phyloP scores from a whole-genome alignment of 2,329 filamentous ascomycete species.

The Trichoderma arundinaceum region DNA sequence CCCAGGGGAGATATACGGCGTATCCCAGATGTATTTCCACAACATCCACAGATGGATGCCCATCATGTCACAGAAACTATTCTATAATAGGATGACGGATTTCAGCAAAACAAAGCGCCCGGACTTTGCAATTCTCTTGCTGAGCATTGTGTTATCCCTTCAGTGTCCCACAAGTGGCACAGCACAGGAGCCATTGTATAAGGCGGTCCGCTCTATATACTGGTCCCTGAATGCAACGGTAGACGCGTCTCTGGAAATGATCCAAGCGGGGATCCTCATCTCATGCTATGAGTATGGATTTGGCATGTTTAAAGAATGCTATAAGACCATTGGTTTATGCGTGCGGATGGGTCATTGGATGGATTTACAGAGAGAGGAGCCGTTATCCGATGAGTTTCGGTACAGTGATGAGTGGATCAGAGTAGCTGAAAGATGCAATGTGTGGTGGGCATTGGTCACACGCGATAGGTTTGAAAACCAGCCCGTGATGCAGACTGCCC shows the following conservation, averaged over 20 bases:
- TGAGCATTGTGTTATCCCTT: slow-evolving; percentile 17
- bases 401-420: slow-evolving; percentile 19
- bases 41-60: slow-evolving; percentile 30
- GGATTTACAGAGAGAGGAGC: slow-evolving; percentile 9
- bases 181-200: slow-evolving; percentile 15
- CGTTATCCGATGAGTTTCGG: neutral
- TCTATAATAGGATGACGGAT: slow-evolving; percentile 19
- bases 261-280: slow-evolving; percentile 27
- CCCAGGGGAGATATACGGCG: slow-evolving; percentile 25
- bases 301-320: slow-evolving; percentile 24
- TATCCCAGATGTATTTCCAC: slow-evolving; percentile 23
- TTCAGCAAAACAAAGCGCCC: slow-evolving; percentile 26
- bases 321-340: slow-evolving; percentile 22
- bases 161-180: slow-evolving; percentile 17
- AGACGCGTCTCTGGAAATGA: slow-evolving; percentile 29
- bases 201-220: slow-evolving; percentile 9
- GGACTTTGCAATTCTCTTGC: slow-evolving; percentile 25
- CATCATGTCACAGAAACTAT: slow-evolving; percentile 28
- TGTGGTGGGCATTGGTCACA: slow-evolving; percentile 29
- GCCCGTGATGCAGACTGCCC: neutral
- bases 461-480: slow-evolving; percentile 19
- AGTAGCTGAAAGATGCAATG: slow-evolving; percentile 16
- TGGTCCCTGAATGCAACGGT: slow-evolving; percentile 22
- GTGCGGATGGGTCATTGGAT: slow-evolving; percentile 20
- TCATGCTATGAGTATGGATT: slow-evolving; percentile 26